phyloP scores from a whole-genome alignment of 169 alveolate genomes.

The Plasmodium berghei region DNA sequence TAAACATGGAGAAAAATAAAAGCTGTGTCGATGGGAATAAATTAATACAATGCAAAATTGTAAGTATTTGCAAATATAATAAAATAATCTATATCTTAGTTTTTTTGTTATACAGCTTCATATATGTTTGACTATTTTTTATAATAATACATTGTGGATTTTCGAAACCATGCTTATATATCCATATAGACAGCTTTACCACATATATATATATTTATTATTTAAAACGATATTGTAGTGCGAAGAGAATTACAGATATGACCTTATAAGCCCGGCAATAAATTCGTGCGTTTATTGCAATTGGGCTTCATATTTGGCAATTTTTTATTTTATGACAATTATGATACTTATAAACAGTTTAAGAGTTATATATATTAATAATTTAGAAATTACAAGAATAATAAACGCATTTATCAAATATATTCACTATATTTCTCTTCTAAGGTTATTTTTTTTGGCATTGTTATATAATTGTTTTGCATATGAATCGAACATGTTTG shows the following conservation, averaged over 20 bases:
- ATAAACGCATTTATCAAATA: slow-evolving; percentile 35
- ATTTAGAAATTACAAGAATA: slow-evolving; percentile 10
- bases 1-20: slow-evolving; percentile 17
- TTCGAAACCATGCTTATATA: slow-evolving; percentile 1
- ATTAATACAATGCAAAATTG: slow-evolving; percentile 74
- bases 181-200: not conserved
- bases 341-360: slow-evolving; percentile 14
- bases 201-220: not conserved
- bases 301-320: slow-evolving; percentile 19
- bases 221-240: slow-evolving; percentile 25
- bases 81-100: not conserved
- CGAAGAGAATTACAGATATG: slow-evolving; percentile 58
- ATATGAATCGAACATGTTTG: no score
- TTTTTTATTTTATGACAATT: slow-evolving; percentile 8
- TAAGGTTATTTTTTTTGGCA: slow-evolving; percentile 19
- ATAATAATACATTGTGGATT: no score
- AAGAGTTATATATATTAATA: slow-evolving; percentile 28
- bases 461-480: no score
- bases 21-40: slow-evolving; percentile 59
- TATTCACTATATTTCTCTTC: slow-evolving; percentile 44
- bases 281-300: slow-evolving; percentile 38
- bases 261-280: slow-evolving; percentile 30
- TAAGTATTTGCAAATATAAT: slow-evolving; percentile 14
- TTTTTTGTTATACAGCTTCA: not conserved
- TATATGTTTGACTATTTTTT: not conserved